These are phyloP conservation scores for Sphaerostilbella broomeana DNA, from an alignment of 2,329 filamentous ascomycete species.

Conservation along the genomic window DNA sequence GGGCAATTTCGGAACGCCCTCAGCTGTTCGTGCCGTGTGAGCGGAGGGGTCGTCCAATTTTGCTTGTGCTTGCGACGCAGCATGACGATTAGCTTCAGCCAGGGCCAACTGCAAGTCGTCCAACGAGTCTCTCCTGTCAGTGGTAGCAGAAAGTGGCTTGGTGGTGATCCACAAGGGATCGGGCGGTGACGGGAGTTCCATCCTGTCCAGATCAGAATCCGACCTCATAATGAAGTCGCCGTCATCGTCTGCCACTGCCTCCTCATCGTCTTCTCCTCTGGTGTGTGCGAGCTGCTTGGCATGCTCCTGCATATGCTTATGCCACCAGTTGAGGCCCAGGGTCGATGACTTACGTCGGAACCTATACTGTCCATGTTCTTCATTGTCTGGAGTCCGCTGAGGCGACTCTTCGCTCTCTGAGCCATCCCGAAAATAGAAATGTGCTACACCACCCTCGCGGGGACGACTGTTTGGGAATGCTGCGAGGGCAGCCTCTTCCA, in stretches of 20 bases:
- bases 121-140: conserved; percentile 23
- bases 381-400: conserved; percentile 30
- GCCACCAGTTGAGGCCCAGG: conserved; percentile 62
- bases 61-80: conserved; percentile 14
- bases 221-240: conserved; percentile 21
- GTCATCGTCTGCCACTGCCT: conserved; percentile 21
- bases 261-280: conserved; percentile 24
- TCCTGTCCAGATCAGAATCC: conserved; percentile 38
- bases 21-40: conserved; percentile 4
- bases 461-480: conserved; percentile 69
- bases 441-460: conserved; percentile 62
- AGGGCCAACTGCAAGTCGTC: conserved; percentile 16
- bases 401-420: conserved; percentile 49
- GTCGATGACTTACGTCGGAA: conserved; percentile 54
- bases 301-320: conserved; percentile 75
- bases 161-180: conserved; percentile 38
- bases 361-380: conserved; percentile 24
- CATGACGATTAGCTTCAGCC: conserved; percentile 11
- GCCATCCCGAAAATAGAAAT: conserved; percentile 62
- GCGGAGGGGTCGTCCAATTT: conserved; percentile 5
- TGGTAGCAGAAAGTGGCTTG: conserved; percentile 22
- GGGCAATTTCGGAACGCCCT: conserved; percentile 7
- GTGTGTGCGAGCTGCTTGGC: conserved; percentile 57
- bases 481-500: conserved; percentile 69
- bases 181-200: conserved; percentile 34